phyloP scores from a whole-genome alignment of 768 basidiomycete species.

The Boletales sp. region DNA sequence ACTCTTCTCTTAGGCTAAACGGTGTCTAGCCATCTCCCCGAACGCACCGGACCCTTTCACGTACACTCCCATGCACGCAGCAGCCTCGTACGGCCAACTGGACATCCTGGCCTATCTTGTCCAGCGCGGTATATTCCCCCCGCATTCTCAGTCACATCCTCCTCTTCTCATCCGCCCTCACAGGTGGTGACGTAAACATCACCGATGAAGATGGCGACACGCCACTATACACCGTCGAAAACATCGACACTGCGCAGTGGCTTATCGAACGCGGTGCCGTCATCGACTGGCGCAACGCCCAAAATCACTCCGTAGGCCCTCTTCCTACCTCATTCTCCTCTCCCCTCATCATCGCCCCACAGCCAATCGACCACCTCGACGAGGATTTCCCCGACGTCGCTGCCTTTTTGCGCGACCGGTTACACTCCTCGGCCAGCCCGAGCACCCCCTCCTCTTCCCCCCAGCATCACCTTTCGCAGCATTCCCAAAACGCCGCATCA shows the following conservation, averaged over 20 bases:
- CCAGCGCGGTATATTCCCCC: slow-evolving; percentile 47
- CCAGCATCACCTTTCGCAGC: slow-evolving; percentile 49
- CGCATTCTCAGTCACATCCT: not conserved
- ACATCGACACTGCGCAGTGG: slow-evolving; percentile 69
- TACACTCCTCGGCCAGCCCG: slow-evolving; percentile 13
- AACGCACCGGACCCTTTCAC: slow-evolving; percentile 69
- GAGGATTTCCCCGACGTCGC: slow-evolving; percentile 73
- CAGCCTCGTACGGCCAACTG: slow-evolving; percentile 86
- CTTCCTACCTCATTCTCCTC: slow-evolving; percentile 6
- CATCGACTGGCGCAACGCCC: slow-evolving; percentile 57
- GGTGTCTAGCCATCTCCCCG: slow-evolving; percentile 52
- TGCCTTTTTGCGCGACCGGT: slow-evolving; percentile 49
- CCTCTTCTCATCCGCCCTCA: not conserved
- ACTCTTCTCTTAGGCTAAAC: not conserved
- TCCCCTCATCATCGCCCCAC: slow-evolving; percentile 3
- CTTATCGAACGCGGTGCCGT: slow-evolving; percentile 77
- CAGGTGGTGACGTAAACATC: slow-evolving; percentile 86
- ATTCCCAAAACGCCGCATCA: slow-evolving; percentile 65
- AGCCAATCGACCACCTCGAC: slow-evolving; percentile 64
- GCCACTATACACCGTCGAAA: slow-evolving; percentile 87
- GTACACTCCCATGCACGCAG: slow-evolving; percentile 92
- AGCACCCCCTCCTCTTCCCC: slow-evolving; percentile 3
- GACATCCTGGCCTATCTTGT: slow-evolving; percentile 76
- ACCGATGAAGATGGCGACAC: slow-evolving; percentile 88
- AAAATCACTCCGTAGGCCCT: slow-evolving; percentile 69